A percentile compares a stretch with the other conserved stretches of the same genome.
Conservation (phyloP, 2,329 filamentous ascomycete genomes). For the Triangularia verruculosa region DNA sequence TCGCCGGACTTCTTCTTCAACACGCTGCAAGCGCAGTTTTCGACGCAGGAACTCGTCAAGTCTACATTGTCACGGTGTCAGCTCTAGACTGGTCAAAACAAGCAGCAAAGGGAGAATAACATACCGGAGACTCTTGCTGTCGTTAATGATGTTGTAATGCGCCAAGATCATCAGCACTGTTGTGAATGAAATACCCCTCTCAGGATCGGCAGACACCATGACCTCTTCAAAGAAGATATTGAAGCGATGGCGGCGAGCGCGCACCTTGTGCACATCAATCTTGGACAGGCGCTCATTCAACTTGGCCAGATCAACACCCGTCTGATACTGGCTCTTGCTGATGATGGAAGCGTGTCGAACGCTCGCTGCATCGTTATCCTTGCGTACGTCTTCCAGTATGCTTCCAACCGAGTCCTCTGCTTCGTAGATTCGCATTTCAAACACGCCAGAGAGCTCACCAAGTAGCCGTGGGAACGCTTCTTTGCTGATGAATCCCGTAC, state of each 20-base stretch:
- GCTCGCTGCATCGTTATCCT: conserved; percentile 53
- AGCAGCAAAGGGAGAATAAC: not conserved
- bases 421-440: conserved; percentile 95
- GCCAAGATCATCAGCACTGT: conserved; percentile 91
- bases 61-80: conserved; percentile 40
- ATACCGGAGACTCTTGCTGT: conserved; percentile 88
- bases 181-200: conserved; percentile 87
- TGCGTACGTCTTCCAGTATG: conserved; percentile 80
- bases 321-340: conserved; percentile 48
- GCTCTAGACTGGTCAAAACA: not conserved
- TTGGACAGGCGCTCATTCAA: conserved; percentile 69
- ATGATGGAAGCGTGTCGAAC: conserved; percentile 54
- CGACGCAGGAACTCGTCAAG: conserved; percentile 93
- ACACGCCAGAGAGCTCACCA: conserved; percentile 89
- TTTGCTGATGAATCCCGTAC: conserved; percentile 86
- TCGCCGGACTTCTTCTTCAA: conserved; percentile 89
- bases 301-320: conserved; percentile 68
- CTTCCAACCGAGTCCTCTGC: conserved; percentile 82
- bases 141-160: conserved; percentile 97
- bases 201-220: conserved; percentile 85
- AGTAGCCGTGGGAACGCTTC: conserved; percentile 85
- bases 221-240: conserved; percentile 98
- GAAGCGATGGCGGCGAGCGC: conserved; percentile 71
- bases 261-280: conserved; percentile 74
- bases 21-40: conserved; percentile 82